These are phyloP conservation scores for Kluyveromyces starmeri DNA, from an alignment of 805 yeast species.

Conservation along the genomic window DNA sequence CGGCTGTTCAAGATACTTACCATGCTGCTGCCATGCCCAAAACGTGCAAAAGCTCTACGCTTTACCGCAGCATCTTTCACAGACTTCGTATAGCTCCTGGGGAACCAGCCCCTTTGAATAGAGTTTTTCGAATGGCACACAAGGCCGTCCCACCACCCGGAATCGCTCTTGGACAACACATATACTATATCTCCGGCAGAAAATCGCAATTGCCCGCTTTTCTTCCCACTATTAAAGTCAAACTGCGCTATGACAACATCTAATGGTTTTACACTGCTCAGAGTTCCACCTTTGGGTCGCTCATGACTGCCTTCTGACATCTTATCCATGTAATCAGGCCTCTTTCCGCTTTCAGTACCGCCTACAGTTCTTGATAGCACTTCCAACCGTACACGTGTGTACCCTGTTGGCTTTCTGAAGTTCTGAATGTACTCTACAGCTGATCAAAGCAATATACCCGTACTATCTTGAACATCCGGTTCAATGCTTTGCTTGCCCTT, in stretches of 20 bases:
- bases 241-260: slow-evolving; percentile 18
- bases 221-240: slow-evolving; percentile 12
- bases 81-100: slow-evolving; percentile 49
- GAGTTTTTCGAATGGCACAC: slow-evolving; percentile 21
- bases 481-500: no score
- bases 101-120: slow-evolving; percentile 75
- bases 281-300: neutral
- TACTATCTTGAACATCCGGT: no score
- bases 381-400: no score
- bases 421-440: no score
- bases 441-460: no score
- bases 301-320: neutral
- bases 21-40: neutral
- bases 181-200: slow-evolving; percentile 54
- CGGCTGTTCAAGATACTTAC: neutral
- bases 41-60: neutral
- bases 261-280: slow-evolving; percentile 7
- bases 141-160: slow-evolving; percentile 90
- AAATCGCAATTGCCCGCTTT: slow-evolving; percentile 9
- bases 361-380: no score
- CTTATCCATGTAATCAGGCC: neutral
- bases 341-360: no score
- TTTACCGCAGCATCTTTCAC: neutral
- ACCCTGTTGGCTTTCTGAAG: no score
- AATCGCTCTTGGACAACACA: slow-evolving; percentile 52